These are phyloP conservation scores for Acorus gramineus DNA, from an alignment of 106 monocot species.

Conservation along the genomic window DNA sequence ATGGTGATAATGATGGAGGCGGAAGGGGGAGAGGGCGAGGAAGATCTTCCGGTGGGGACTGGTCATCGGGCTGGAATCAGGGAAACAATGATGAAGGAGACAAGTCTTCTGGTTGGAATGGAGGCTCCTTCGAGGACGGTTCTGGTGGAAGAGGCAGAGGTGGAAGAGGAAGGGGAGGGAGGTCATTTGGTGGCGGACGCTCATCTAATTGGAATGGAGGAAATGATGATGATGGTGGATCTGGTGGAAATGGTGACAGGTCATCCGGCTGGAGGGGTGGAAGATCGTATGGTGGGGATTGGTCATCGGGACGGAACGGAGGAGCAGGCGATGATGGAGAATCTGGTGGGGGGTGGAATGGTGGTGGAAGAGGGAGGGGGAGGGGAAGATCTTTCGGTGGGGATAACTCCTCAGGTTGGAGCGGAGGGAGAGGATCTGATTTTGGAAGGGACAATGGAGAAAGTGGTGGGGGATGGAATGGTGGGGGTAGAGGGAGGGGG, in stretches of 20 bases:
- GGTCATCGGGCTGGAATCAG: neutral
- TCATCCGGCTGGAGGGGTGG: neutral
- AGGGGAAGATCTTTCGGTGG: neutral
- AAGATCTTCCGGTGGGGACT: neutral
- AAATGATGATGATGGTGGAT: neutral
- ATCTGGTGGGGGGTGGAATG: neutral
- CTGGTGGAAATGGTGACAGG: neutral
- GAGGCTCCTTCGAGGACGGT: neutral
- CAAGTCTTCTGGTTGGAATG: constrained; percentile 3
- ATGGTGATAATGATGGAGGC: too few relatives aligned
- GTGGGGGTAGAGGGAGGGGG: neutral
- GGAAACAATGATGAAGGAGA: too few relatives aligned
- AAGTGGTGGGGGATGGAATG: neutral
- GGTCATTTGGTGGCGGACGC: neutral
- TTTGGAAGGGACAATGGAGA: neutral
- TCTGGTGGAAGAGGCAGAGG: neutral
- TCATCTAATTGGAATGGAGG: neutral
- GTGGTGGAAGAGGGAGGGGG: neutral
- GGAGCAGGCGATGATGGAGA: neutral
- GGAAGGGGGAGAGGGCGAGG: too few relatives aligned
- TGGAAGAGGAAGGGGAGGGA: neutral
- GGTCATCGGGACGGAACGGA: neutral
- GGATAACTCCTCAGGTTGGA: constrained; percentile 1
- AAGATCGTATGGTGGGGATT: neutral
- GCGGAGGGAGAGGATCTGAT: neutral